phyloP scores from a whole-genome alignment of 257 asterid species.

The Solanum gandarillasii region DNA sequence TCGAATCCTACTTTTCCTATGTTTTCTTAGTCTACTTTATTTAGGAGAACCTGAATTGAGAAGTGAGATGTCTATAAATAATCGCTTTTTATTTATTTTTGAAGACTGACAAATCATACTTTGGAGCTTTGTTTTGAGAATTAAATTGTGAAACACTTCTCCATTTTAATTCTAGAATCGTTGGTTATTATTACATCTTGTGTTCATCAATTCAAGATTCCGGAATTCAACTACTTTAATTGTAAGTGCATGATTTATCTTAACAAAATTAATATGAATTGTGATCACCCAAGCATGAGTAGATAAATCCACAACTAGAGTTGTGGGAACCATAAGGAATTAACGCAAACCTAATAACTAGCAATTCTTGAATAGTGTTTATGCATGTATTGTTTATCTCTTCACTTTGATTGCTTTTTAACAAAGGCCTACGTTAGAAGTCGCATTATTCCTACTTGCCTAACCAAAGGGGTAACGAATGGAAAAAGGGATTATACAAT shows the following conservation, averaged over 20 bases:
- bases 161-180: not conserved
- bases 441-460: not conserved
- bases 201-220: not conserved
- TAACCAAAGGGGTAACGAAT: not conserved
- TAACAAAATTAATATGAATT: not conserved
- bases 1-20: not conserved
- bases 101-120: not conserved
- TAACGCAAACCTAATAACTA: not conserved
- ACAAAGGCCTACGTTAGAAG: not conserved
- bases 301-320: not conserved
- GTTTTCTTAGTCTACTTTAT: not conserved
- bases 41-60: too few species aligned
- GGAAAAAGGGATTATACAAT: not conserved
- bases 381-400: not conserved
- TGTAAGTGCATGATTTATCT: not conserved
- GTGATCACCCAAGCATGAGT: not conserved
- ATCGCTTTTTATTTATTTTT: not conserved
- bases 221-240: too few species aligned
- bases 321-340: not conserved
- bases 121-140: not conserved
- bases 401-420: not conserved
- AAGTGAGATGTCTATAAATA: not conserved
- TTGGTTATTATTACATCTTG: not conserved
- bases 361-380: not conserved
- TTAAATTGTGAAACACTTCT: not conserved